Evolutionary conservation across 176 grass and related monocot genomes (phyloP).

Genomic region (Eleusine indica): DNA sequence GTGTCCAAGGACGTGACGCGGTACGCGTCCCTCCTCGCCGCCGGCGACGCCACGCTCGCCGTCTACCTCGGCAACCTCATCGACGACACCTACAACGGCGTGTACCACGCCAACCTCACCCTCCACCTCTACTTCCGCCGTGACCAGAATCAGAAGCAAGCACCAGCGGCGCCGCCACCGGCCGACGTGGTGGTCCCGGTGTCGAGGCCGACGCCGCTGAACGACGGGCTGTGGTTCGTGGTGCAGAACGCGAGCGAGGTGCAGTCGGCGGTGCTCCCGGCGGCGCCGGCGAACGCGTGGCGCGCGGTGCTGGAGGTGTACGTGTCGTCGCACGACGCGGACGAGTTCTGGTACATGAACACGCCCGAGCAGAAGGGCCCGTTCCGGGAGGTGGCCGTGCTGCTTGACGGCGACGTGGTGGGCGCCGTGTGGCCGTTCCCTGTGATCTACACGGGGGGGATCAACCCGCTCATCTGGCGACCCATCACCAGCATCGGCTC

Average conservation of each 20-base stretch:
- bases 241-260: conserved; percentile 69
- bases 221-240: conserved; percentile 84
- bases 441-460: conserved; percentile 84
- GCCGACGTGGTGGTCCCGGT: conserved; percentile 70
- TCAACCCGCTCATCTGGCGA: conserved; percentile 93
- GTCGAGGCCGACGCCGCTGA: conserved; percentile 58
- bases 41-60: conserved; percentile 50
- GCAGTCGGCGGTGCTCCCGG: conserved; percentile 43
- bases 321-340: conserved; percentile 73
- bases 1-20: conserved; percentile 74
- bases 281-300: conserved; percentile 69
- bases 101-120: conserved; percentile 67
- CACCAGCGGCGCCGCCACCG: not conserved
- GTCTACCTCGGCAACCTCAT: conserved; percentile 75
- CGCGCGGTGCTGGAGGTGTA: conserved; percentile 91
- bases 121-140: conserved; percentile 67
- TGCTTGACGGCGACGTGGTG: conserved; percentile 66
- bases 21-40: conserved; percentile 64
- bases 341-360: conserved; percentile 99
- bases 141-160: not conserved
- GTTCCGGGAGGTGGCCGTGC: conserved; percentile 80
- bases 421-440: conserved; percentile 95
- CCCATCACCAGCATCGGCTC: conserved; percentile 94
- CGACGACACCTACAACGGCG: conserved; percentile 67
- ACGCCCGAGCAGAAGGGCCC: conserved; percentile 78